Evolutionary conservation across 2,329 filamentous ascomycete genomes (phyloP), one percentile per base, ranked within the genome.

Genomic region (Sclerotinia trifoliorum): DNA sequence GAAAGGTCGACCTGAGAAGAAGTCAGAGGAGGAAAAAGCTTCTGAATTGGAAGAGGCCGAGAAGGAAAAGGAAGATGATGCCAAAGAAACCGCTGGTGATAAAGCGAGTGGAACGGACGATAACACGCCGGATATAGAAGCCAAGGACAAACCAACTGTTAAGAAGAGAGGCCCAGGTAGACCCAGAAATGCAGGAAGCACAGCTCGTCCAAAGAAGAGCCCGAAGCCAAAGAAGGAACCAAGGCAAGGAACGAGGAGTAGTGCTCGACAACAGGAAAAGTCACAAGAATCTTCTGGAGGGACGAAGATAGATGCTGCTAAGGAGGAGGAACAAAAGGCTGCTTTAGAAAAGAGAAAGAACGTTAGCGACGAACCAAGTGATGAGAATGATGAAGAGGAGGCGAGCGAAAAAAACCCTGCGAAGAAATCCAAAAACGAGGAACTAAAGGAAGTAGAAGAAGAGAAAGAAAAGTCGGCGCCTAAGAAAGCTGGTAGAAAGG

Each of bases 1-100:
- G 71, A 81, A 81, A 70, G 80, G 80, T 3, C 71, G 75, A 6
- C 80, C 80, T 0, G 69, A 79, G 70, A 80, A 80, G 69, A 76
- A 79, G 52, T 67, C 66, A 15, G 75, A 73, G 5, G 68, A 35
- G 11, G 65, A 62, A 57, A 71, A 72, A 64, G 65, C 57, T n/a
- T 24, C 48, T n/a, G 71, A 71, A 58, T 58, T 57, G 4, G 66
- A 70, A 51, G 54, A 21, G 8, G 29, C 64, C 3, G 42, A 19
- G 44, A 39, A 69, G 57, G 54, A 55, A 48, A 70, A 72, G 66
- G 68, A 65, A 24, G n/a, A 32, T 6, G 66, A 70, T 56, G 51
- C 21, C 2, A 60, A 68, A 60, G 44, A 19, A 21, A 55, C 44
- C 5, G 35, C 39, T 15, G 42, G 21, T 32, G 65, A 51, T 10